phyloP scores from a whole-genome alignment of 768 basidiomycete species.

The Collybia nuda region DNA sequence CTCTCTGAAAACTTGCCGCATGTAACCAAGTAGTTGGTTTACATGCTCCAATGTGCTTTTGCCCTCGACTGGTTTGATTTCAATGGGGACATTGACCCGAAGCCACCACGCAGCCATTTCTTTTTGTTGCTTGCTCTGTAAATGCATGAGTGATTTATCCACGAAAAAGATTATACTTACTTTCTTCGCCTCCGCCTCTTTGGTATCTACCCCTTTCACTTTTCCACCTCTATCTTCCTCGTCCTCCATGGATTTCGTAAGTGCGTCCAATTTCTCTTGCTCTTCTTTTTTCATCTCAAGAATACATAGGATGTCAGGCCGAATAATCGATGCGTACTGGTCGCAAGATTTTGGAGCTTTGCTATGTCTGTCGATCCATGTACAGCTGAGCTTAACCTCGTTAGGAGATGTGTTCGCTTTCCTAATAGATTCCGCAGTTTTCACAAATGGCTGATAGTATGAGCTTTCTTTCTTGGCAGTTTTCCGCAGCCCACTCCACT shows the following conservation, averaged over 20 bases:
- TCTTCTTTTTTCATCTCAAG: neutral
- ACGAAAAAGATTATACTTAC: neutral
- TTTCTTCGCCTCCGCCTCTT: neutral
- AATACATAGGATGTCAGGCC: neutral
- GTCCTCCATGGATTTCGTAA: neutral
- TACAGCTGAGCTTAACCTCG: too few species aligned
- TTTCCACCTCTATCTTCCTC: neutral
- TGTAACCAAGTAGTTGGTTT: neutral
- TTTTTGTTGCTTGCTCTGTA: neutral
- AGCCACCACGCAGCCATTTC: constrained; percentile 4
- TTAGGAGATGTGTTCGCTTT: too few species aligned
- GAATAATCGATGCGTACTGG: too few species aligned
- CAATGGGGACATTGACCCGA: constrained; percentile 4
- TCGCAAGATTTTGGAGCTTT: too few species aligned
- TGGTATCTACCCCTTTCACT: too few species aligned
- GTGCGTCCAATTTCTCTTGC: too few species aligned
- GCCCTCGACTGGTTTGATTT: constrained; percentile 1
- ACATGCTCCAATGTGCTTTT: neutral
- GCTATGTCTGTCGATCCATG: too few species aligned
- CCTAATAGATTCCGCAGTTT: too few species aligned
- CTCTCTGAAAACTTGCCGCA: constrained; percentile 2
- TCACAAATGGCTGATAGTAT: neutral
- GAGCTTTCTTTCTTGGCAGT: neutral
- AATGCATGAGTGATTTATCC: too few species aligned
- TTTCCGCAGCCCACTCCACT: neutral